Conservation (phyloP, 1,284 basidiomycete genomes). For the Neolentinus lepideus region DNA sequence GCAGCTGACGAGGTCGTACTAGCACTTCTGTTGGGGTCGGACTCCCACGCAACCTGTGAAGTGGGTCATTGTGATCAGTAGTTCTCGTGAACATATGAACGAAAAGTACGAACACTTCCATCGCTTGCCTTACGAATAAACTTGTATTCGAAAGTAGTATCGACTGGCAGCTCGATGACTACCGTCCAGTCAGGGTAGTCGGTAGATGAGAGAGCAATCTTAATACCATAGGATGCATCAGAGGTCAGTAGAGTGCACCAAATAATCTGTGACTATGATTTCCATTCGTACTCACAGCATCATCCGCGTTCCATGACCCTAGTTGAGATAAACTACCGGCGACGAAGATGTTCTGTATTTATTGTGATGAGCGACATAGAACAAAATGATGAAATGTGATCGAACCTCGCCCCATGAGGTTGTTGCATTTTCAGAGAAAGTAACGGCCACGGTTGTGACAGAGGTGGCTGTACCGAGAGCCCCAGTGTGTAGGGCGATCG, state of each 20-base stretch:
- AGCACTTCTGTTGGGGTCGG: constrained; percentile 46
- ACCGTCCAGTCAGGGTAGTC: constrained; percentile 52
- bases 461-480: constrained; percentile 17
- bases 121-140: constrained; percentile 50
- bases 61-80: not conserved
- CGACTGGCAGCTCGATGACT: constrained; percentile 39
- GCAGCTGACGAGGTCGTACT: constrained; percentile 34
- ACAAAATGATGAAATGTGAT: constrained; percentile 6
- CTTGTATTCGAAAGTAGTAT: constrained; percentile 50
- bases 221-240: not conserved
- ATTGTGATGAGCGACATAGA: not conserved
- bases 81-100: not conserved
- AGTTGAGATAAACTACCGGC: constrained; percentile 49
- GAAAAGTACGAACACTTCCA: constrained; percentile 37
- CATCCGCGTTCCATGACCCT: constrained; percentile 39
- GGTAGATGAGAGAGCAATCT: constrained; percentile 48
- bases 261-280: not conserved
- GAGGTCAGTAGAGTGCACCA: constrained; percentile 1
- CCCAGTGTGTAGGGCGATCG: constrained; percentile 54
- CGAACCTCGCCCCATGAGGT: constrained; percentile 49
- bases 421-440: constrained; percentile 45
- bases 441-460: constrained; percentile 29
- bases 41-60: constrained; percentile 40
- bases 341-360: constrained; percentile 47
- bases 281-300: constrained; percentile 30